phyloP scores from a whole-genome alignment of 768 basidiomycete genomes.

The Mycena venus region DNA sequence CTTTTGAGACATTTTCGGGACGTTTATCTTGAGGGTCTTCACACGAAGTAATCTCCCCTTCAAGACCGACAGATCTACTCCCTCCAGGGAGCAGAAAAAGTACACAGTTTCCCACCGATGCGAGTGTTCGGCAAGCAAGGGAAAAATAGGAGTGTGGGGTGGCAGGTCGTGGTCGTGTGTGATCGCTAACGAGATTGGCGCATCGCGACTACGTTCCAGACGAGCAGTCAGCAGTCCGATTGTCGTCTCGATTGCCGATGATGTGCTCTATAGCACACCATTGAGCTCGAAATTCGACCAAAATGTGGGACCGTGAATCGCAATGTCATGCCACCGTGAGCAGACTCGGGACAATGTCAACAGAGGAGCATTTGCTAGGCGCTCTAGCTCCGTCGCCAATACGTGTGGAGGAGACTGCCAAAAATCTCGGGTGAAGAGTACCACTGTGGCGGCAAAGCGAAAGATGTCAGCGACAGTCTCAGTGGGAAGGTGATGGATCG shows the following conservation, averaged over 20 bases:
- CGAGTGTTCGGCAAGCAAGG: neutral
- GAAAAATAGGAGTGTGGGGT: neutral
- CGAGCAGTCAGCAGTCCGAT: neutral
- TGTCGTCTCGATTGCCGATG: neutral
- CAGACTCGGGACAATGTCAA: neutral
- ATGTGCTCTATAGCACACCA: neutral
- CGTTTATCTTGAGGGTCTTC: neutral
- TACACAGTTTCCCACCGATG: neutral
- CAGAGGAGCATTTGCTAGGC: slow-evolving; percentile 12
- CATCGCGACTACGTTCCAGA: neutral
- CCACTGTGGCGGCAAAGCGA: no score
- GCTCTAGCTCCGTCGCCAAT: no score
- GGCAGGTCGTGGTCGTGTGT: neutral
- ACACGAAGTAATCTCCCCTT: neutral
- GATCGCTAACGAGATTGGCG: neutral
- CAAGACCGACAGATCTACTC: neutral
- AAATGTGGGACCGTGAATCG: neutral
- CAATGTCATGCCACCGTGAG: neutral
- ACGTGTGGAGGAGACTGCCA: no score
- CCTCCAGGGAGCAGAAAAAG: neutral
- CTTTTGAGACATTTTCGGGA: neutral
- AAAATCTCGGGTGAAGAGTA: no score
- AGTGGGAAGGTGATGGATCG: no score
- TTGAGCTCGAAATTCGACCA: neutral
- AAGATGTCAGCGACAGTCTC: no score